Evolutionary conservation across 2,329 filamentous ascomycete genomes (phyloP), one percentile per base, ranked within the genome.

Genomic region (Myriosclerotinia duriaeana): DNA sequence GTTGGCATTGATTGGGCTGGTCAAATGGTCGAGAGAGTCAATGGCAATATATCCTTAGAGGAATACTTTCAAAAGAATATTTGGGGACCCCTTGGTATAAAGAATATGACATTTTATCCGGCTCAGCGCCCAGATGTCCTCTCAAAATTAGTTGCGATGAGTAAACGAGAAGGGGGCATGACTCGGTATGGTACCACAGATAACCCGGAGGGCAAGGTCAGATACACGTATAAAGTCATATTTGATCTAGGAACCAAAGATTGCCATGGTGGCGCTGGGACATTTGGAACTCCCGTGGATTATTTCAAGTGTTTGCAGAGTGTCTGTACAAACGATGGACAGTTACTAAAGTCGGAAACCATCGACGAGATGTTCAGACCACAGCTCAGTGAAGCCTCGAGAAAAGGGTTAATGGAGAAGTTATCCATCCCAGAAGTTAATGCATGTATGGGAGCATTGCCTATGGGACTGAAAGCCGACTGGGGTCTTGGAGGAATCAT

Each of bases 1-100:
- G 78, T 78, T 8, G 75, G 75, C 14, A 77, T 86, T 9, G 84
- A 86, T 71, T 87, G 83, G 84, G 84, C 81, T 0, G 84, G 84
- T 2, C 72, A 83, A 3, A 77, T 79, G 0, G 72, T 86, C 0
- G 80, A 85, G 70, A 78, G 84, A 12, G 66, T 72, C 54, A 67
- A 67, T n/a, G 53, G 38, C 42, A 65, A 69, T 17, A 66, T 68
- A 0, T 67, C 68, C 4, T 66, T 74, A 1, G 70, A 74, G 52
- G 62, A 50, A 8, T 86, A 85, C 68, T 71, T 85, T 20, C 78
- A 82, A 60, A 75, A 79, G 58, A 73, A 84, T 34, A 77, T 86
- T 52, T 82, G 71, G 71, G 67, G 34, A 15, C 72, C 72, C 6
- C 66, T 76, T 0, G 71, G 69, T 2, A 70, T 74, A 1, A 68